phyloP scores from a whole-genome alignment of 768 basidiomycete genomes.

The Candolleomyces eurysporus region DNA sequence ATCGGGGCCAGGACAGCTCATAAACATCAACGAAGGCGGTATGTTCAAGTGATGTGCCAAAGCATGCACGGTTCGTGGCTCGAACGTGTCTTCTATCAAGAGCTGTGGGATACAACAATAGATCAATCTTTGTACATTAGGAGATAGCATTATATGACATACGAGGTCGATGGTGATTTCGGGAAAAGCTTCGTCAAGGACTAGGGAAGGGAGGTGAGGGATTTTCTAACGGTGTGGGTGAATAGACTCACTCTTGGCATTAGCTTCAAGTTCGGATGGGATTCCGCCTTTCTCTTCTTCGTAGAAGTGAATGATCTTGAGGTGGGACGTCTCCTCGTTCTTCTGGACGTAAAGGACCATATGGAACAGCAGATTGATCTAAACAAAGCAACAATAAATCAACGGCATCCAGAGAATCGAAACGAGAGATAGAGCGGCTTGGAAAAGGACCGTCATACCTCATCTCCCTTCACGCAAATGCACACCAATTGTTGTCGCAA shows the following conservation, averaged over 20 bases:
- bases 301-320: conserved; percentile 70
- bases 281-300: conserved; percentile 44
- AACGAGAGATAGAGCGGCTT: not conserved
- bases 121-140: not conserved
- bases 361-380: conserved; percentile 67
- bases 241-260: conserved; percentile 51
- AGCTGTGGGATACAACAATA: conserved; percentile 28
- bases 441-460: conserved; percentile 38
- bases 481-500: conserved; percentile 56
- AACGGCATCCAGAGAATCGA: not conserved
- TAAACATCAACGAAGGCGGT: conserved; percentile 58
- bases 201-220: conserved; percentile 20
- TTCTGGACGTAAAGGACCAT: conserved; percentile 63
- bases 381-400: not conserved
- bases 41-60: conserved; percentile 48
- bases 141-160: conserved; percentile 12
- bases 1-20: conserved; percentile 52
- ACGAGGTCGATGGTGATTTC: conserved; percentile 64
- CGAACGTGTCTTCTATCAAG: conserved; percentile 42
- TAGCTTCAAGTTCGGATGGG: conserved; percentile 73
- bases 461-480: conserved; percentile 61
- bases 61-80: conserved; percentile 45
- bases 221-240: not conserved
- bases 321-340: conserved; percentile 68
- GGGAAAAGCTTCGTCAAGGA: conserved; percentile 64